Base-by-base conservation (phyloP, 208 protist genomes). In the Acanthamoeba lenticulata region DNA sequence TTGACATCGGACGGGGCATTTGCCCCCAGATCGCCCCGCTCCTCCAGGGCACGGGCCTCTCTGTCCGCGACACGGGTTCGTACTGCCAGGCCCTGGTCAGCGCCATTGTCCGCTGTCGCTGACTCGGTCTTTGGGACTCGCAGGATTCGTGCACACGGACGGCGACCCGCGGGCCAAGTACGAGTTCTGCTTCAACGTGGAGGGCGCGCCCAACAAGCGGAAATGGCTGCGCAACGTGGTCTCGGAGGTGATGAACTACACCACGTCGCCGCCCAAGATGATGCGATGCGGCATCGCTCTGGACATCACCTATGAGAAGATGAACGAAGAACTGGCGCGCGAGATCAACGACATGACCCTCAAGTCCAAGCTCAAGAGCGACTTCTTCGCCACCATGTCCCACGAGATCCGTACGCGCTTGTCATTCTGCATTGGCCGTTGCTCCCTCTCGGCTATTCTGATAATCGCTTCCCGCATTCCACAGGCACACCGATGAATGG, bases 231-330 rank as follows among this genome's bases (percentile, higher is more conserved):
- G 74, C 0, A 85, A 85, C 27, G 74, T 85, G 6, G 74, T 85
- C 19, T 85, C 74, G 42, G 74, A 85, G 29, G 74, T 85, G 74
- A 57, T 38, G 74, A 85, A 85, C 32, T 85, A 85, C 74, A n/a
- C 19, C 6, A 85, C 74, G 27, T 24, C 55, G 9, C 74, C 74
- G 4, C 74, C 74, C 19, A 85, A 55, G 32, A 55, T 85, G 44
- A 85, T 85, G 74, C 2, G 74, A 29, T 85, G 74, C 32, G 74
- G 74, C 4, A 85, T 85, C 27, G 74, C 74, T 19, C 5, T 85
- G 74, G 74, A 85, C 44, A 85, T 85, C 74, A 85, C 74, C 0
- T 85, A 85, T 42, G 74, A 85, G 74, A 85, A 85, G 74, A 85
- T 55, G 74, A 85, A 85, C n/a, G 74, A 85, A 29, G 74, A 85